Base-by-base conservation (phyloP, 148 eudicot species). In the Cornus controversa region DNA sequence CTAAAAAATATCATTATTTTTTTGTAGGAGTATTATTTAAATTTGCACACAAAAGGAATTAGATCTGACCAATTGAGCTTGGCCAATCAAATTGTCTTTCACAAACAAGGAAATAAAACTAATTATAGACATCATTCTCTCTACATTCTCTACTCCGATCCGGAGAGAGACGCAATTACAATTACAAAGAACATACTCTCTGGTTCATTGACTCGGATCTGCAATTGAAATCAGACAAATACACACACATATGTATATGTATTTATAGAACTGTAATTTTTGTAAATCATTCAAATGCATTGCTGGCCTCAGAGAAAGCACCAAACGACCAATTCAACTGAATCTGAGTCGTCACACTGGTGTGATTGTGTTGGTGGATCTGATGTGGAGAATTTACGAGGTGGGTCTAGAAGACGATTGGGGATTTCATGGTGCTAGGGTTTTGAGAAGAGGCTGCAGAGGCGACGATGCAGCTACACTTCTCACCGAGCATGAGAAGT, bases 401-500 rank as follows among this genome's bases (percentile, higher is more conserved):
- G 65, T 36, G 27, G 18, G 66, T 27, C 13, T 9, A 7, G 78
- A 62, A 40, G 75, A 24, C 23, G 67, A 69, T 72, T 53, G 74
- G 47, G 67, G 78, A 8, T 29, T 79, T 66, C 57, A 72, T 64
- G 77, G 68, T 69, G 63, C 71, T 75, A 78, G 81, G 86, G 80
- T 62, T 77, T 72, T 62, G 70, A 54, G 74, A 71, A 75, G 80
- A 75, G 24, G 74, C 31, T 26, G 74, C 66, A 31, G 60, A 60
- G 86, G 72, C 72, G 89, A 92, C 85, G 89, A 96, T 96, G 99
- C 99, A 96, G 99, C 97, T 96, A 84, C 97, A 90, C 81, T 88
- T 96, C 80, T 96, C 99, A 81, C 99, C 97, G 86, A 91, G 98
- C 85, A 96, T 93, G 98, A 93, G 92, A 90, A 96, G 99, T 79